phyloP scores from a whole-genome alignment of 1,284 basidiomycete genomes.

The Gomphus bonarii region DNA sequence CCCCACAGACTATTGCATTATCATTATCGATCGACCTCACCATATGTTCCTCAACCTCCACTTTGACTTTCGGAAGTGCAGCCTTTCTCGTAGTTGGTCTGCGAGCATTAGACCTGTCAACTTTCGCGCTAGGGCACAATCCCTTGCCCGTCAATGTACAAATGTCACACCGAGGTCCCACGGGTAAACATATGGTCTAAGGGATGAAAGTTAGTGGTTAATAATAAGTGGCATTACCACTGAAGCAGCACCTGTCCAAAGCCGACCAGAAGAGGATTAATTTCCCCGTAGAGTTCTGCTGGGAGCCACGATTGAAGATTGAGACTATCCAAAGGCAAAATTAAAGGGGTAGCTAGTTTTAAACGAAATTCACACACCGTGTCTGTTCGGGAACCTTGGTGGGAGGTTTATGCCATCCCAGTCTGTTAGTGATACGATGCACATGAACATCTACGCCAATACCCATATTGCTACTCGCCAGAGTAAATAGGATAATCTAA shows the following conservation, averaged over 20 bases:
- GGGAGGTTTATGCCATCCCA: slow-evolving; percentile 82
- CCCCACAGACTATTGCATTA: neutral
- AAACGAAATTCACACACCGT: slow-evolving; percentile 31
- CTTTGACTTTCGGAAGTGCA: neutral
- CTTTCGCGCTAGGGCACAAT: slow-evolving; percentile 53
- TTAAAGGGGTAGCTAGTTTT: neutral
- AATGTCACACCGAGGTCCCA: slow-evolving; percentile 74
- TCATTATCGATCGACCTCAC: neutral
- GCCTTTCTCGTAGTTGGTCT: slow-evolving; percentile 5
- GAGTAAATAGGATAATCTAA: neutral
- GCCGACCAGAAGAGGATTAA: slow-evolving; percentile 85
- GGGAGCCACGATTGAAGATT: slow-evolving; percentile 92
- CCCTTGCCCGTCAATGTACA: slow-evolving; percentile 49
- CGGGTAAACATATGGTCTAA: slow-evolving; percentile 73
- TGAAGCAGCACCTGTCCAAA: slow-evolving; percentile 69
- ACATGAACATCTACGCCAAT: slow-evolving; percentile 97
- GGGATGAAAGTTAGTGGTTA: slow-evolving; percentile 6
- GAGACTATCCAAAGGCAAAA: slow-evolving; percentile 35
- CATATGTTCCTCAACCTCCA: neutral
- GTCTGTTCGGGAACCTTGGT: slow-evolving; percentile 88
- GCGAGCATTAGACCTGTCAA: slow-evolving; percentile 18
- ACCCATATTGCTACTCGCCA: slow-evolving; percentile 62
- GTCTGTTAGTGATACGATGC: slow-evolving; percentile 85
- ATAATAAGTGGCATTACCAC: neutral
- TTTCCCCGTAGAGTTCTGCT: slow-evolving; percentile 63